Base-by-base conservation (phyloP, 192 early-diverging fungal species). In the Funneliformis mosseae region DNA sequence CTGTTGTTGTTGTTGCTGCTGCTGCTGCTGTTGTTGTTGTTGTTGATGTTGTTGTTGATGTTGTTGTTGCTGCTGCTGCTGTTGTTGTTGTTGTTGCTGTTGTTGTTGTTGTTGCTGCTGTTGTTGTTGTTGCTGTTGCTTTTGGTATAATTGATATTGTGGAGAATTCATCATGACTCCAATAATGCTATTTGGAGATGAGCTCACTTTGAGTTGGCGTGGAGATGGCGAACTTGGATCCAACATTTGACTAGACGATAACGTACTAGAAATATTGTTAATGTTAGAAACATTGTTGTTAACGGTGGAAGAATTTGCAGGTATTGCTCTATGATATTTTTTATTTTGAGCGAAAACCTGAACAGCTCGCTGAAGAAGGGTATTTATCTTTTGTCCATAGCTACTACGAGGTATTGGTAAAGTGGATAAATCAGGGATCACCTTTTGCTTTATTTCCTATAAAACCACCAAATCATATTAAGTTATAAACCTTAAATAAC, bases 361-460 rank as follows among this genome's bases (percentile, higher is more conserved):
- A 43, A 8, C 33, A 59, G 78, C 78, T 68, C 18, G 45, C 45
- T 79, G 78, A 55, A 79, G 33, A 60, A 79, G 78, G 43, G 27
- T 46, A 39, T 79, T 79, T 33, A 79, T 14, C 16, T 71, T 79
- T 42, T 71, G 18, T 55, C 38, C 38, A 39, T 8, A 59, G 16
- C 6, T 28, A 16, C 43, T 28, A 43, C 69, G 66, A 48, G 66
- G 69, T 11, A 6, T 14, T 42, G 78, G 78, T 42, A 79, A 79
- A 9, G 69, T 41, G 21, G 46, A 27, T 45, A 79, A 71, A 50
- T 79, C 78, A 33, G 78, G 78, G 4, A 68, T 46, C 21, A 61
- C 8, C 59, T 71, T 71, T 55, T 21, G 48, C 23, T 79, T 79
- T 70, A 71, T n/a, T 71, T 61, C 48, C 66, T 79, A 59, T 14